Evolutionary conservation across 1,284 basidiomycete genomes (phyloP), one percentile per base, ranked within the genome.

Genomic region (Dichomitus squalens): DNA sequence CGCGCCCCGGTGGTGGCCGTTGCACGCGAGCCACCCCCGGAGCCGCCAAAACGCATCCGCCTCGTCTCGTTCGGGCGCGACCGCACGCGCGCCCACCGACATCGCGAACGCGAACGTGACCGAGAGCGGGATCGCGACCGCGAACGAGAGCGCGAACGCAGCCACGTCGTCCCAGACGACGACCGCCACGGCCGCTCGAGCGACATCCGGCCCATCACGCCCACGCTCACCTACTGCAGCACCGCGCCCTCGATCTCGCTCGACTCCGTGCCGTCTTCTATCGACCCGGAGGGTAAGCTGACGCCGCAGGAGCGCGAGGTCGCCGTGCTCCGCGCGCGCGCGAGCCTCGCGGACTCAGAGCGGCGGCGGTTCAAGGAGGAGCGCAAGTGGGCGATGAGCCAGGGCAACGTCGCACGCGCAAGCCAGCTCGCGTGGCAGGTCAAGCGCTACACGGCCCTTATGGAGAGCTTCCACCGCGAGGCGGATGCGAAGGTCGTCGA

Each of bases 401-500:
- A 88, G 69, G 89, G 89, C 0, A 91, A 93, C 68, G 65, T 75
- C 41, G 85, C 87, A 12, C 81, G 89, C 43, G 90, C 89, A 20
- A 76, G 80, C 25, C 86, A 93, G 75, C 84, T 92, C 77, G 85
- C 84, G 63, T 91, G 88, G 86, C 87, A 91, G 70, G 87, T 91
- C 57, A 87, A 87, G 73, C 81, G 86, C 20, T 92, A 90, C 69
- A 83, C 87, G 33, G 83, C 86, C 21, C 75, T 92, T 59, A 90
- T 88, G 80, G 85, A 90, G 70, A 90, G 88, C 64, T 92, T 89
- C 67, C 85, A 86, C 61, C 78, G 83, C 52, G 88, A 92, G 72
- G 90, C 90, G 35, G 90, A 92, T 61, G 71, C 79, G n/a, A 87
- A 86, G 70, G 70, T 88, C 44, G 70, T 88, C 49, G 85, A 88